A percentile compares a stretch with the other conserved stretches of the same genome.
These are phyloP conservation scores for Alisma plantagoaquatica DNA, from an alignment of 106 monocot genomes.

Conservation along the genomic window DNA sequence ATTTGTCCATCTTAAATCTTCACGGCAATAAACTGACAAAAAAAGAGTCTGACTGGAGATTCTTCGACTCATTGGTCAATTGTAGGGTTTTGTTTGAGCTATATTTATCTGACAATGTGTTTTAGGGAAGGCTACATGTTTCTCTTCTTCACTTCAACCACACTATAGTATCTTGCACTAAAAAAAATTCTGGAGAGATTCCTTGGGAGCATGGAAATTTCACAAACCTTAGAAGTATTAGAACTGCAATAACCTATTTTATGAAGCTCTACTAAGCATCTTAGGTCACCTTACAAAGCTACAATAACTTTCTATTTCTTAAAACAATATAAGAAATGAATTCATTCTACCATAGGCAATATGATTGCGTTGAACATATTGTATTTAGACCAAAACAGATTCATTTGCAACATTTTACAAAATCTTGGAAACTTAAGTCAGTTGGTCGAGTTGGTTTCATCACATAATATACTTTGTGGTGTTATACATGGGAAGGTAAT, in stretches of 20 bases:
- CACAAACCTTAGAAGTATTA: background rate
- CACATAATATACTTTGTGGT: slow-evolving; percentile 4
- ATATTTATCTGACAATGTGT: background rate
- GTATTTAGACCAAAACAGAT: background rate
- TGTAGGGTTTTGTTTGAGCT: background rate
- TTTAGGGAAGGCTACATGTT: background rate
- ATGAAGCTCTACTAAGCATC: background rate
- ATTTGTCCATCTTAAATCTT: slow-evolving; percentile 6
- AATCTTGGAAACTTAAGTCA: background rate
- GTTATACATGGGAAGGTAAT: background rate
- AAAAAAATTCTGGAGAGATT: background rate
- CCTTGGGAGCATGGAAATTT: background rate
- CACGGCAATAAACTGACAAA: slow-evolving; percentile 15
- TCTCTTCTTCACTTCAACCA: background rate
- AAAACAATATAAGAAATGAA: background rate
- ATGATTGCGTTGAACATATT: background rate
- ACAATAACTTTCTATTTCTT: background rate
- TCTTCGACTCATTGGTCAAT: slow-evolving; percentile 17
- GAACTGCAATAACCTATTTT: background rate
- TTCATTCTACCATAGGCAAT: background rate
- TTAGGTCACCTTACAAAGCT: slow-evolving; percentile 1
- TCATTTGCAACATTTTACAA: background rate
- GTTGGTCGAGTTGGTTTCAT: slow-evolving; percentile 1
- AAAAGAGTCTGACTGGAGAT: slow-evolving; percentile 12
- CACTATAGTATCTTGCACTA: background rate